Evolutionary conservation across 148 eudicot species (phyloP).

Genomic region (Nepenthes mirabilis): DNA sequence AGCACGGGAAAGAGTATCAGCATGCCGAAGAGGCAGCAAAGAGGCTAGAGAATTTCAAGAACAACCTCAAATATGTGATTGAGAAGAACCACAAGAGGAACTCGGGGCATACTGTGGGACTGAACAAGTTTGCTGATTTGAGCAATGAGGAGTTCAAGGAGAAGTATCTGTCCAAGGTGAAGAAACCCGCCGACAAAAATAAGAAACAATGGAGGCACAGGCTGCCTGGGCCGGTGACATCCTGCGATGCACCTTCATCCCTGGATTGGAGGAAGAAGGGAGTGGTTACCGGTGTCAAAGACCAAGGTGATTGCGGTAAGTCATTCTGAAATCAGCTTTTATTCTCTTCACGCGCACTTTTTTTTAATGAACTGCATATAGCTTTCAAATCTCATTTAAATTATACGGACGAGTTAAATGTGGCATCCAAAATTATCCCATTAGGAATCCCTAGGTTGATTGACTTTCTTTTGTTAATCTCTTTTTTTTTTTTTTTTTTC

Average conservation of each 20-base stretch:
- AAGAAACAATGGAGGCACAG: conserved; percentile 1
- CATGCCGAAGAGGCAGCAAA: conserved; percentile 20
- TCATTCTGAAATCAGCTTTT: background rate
- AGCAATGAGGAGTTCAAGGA: conserved; percentile 51
- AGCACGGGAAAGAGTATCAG: conserved; percentile 23
- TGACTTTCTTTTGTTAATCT: no score
- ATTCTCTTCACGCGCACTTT: background rate
- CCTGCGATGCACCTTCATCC: conserved; percentile 36
- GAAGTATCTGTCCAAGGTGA: conserved; percentile 19
- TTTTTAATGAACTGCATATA: no score
- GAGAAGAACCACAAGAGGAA: conserved; percentile 21
- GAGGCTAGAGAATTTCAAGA: conserved; percentile 31
- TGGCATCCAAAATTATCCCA: no score
- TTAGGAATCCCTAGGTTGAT: no score
- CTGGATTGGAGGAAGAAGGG: conserved; percentile 60
- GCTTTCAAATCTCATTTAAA: no score
- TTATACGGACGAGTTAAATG: no score
- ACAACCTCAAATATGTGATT: conserved; percentile 30
- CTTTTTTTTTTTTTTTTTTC: no score
- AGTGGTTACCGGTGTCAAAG: conserved; percentile 34
- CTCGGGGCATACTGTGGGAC: conserved; percentile 31
- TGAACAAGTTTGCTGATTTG: conserved; percentile 65
- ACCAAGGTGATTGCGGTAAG: conserved; percentile 50
- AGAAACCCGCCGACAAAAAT: conserved; percentile 12
- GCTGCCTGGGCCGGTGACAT: conserved; percentile 2